These are phyloP conservation scores for Globisporangium radiosum DNA, from an alignment of 352 stramenopile genomes.

Conservation along the genomic window DNA sequence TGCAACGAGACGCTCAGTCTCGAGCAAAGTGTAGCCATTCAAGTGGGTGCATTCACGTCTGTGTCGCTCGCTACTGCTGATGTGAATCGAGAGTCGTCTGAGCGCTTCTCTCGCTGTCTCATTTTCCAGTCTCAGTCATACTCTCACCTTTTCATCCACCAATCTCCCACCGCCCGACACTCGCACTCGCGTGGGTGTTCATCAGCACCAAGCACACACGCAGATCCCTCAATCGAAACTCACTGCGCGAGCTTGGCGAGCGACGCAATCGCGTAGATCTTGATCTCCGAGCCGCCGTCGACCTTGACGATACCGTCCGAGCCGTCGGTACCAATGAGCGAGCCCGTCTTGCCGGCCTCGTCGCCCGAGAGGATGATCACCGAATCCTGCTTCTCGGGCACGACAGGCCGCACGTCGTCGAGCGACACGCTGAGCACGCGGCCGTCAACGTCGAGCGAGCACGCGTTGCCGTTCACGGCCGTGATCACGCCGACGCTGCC, in stretches of 20 bases:
- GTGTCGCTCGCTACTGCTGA: not conserved
- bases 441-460: slow-evolving; percentile 76
- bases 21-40: not conserved
- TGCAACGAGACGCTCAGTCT: too few species aligned
- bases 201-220: too few species aligned
- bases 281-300: slow-evolving; percentile 84
- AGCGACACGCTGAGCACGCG: slow-evolving; percentile 59
- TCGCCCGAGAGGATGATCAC: slow-evolving; percentile 85
- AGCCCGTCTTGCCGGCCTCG: slow-evolving; percentile 78
- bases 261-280: slow-evolving; percentile 81
- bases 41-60: not conserved
- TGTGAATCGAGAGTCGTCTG: too few species aligned
- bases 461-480: slow-evolving; percentile 61
- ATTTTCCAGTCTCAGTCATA: not conserved
- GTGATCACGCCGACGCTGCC: slow-evolving; percentile 72
- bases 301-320: slow-evolving; percentile 88
- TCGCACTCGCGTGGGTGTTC: too few species aligned
- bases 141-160: not conserved
- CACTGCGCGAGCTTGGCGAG: slow-evolving; percentile 83
- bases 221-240: slow-evolving; percentile 6
- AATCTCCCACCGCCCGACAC: too few species aligned
- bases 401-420: slow-evolving; percentile 64
- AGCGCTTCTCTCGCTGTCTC: not conserved
- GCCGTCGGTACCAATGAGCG: slow-evolving; percentile 80
- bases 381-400: slow-evolving; percentile 83